Evolutionary conservation across 306 rosid genomes (phyloP), one percentile per base, ranked within the genome.

Genomic region (Pueraria montana): DNA sequence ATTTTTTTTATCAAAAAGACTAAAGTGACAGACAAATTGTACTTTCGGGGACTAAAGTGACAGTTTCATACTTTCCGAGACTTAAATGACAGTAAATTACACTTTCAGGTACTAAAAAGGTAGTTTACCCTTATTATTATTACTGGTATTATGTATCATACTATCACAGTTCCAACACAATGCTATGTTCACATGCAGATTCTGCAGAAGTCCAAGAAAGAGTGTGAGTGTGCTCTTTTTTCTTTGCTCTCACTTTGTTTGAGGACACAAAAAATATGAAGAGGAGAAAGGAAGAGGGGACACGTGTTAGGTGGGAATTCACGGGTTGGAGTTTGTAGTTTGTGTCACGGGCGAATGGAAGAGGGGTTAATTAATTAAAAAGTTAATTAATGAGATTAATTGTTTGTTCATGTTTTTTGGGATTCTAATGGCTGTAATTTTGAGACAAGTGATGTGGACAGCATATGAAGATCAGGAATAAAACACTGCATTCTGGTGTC

Each of bases 311-410:
- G 1, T 13, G 30, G 23, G 80, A 80, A 81, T 85, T 90, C 97
- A 90, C 97, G 91, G 92, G 92, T 24, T 82, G 58, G 26, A 65
- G 89, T 86, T 53, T 80, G 8, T 80, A 27, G 8, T 77, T 66
- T 38, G 81, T 70, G 90, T 91, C 95, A 91, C 92, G 94, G 96
- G 88, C 53, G 72, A 69, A 45, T 55, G 26, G 32, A 72, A n/a
- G 40, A 0, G 58, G n/a, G 67, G 11, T n/a, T n/a, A n/a, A 6
- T 76, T 79, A 45, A 18, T 72, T 65, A 72, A 68, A 49, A 40
- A n/a, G 61, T 80, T 13, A 12, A 84, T 72, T 74, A 40, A 43
- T 32, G 24, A n/a, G 24, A 10, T 63, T 63, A 12, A 61, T 72
- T 34, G 27, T 63, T 67, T 23, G 13, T 52, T 79, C 72, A 64